Evolutionary conservation across 139 green algal species (phyloP).

Genomic region (Haematococcus sp.): DNA sequence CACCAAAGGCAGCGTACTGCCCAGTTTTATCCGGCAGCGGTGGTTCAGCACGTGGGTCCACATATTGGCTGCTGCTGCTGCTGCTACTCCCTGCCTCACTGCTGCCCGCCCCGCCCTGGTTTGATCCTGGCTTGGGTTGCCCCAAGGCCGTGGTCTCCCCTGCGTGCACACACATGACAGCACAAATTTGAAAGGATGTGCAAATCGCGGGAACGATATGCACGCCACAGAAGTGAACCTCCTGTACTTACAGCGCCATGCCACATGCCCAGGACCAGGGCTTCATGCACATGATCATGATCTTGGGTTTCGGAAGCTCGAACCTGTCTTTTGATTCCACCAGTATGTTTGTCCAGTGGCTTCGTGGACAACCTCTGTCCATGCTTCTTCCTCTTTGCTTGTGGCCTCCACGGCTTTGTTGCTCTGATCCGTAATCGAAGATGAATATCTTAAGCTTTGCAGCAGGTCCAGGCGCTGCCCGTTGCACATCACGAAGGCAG

Average conservation of each 20-base stretch:
- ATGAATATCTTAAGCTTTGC: too few species aligned
- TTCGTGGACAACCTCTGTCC: slow-evolving; percentile 36
- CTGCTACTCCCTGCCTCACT: neutral
- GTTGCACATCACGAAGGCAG: too few species aligned
- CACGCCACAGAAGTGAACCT: neutral
- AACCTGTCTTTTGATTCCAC: slow-evolving; percentile 37
- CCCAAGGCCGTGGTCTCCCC: slow-evolving; percentile 35
- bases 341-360: slow-evolving; percentile 27
- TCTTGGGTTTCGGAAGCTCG: neutral
- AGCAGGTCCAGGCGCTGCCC: too few species aligned
- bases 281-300: neutral
- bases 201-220: slow-evolving; percentile 1
- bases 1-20: slow-evolving; percentile 26
- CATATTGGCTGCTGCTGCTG: neutral
- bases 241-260: too few species aligned
- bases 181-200: too few species aligned
- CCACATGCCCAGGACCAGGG: too few species aligned
- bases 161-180: slow-evolving; percentile 3
- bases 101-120: neutral
- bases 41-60: slow-evolving; percentile 24
- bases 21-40: slow-evolving; percentile 33
- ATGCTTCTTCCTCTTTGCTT: slow-evolving; percentile 22
- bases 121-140: slow-evolving; percentile 21
- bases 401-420: neutral
- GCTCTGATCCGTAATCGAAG: too few species aligned